Evolutionary conservation across 2,329 filamentous ascomycete species (phyloP), one percentile per base, ranked within the genome.

Genomic region (Seiridium unicorne): DNA sequence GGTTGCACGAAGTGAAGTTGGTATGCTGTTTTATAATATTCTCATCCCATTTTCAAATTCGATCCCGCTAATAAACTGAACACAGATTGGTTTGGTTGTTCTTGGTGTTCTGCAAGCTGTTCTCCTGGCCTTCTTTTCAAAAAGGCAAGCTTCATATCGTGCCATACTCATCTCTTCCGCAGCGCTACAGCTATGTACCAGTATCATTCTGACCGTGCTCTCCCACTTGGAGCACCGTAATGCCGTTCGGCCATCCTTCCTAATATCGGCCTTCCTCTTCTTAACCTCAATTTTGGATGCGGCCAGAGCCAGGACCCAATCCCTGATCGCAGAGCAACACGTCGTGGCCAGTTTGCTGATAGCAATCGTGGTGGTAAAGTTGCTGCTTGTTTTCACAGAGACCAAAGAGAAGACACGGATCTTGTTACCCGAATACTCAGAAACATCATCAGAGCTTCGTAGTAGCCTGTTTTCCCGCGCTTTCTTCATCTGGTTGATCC

Each of bases 281-380:
- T 8, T 54, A 9, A 59, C 57, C 3, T 46, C 31, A 5, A 46
- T 59, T 35, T 5, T 59, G 36, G 57, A 59, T 59, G 57, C 57
- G 7, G 57, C 57, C 7, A 59, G 57, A 44, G 57, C 57, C 26
- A 42, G 48, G 18, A 59, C 57, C 11, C 57, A 59, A 36, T 34
- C 48, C 3, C 57, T 53, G 10, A 59, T 59, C n/a, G 31, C 10
- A 44, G 57, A 47, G 13, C 48, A 51, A 13, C n/a, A 44, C 13
- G 35, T 44, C 57, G 18, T 59, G 4, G 48, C 57, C 34, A 18
- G 31, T 11, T 35, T 49, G 18, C 32, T 57, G 5, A 40, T 57
- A 5, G 44, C 55, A 9, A 38, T 31, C 32, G 44, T 57, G 10
- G 32, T 26, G 5, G 55, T 40, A n/a, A 57, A 57, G 44, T 13